These are phyloP conservation scores for Achaetomium macrosporum DNA, from an alignment of 2,329 filamentous ascomycete genomes.

Conservation along the genomic window DNA sequence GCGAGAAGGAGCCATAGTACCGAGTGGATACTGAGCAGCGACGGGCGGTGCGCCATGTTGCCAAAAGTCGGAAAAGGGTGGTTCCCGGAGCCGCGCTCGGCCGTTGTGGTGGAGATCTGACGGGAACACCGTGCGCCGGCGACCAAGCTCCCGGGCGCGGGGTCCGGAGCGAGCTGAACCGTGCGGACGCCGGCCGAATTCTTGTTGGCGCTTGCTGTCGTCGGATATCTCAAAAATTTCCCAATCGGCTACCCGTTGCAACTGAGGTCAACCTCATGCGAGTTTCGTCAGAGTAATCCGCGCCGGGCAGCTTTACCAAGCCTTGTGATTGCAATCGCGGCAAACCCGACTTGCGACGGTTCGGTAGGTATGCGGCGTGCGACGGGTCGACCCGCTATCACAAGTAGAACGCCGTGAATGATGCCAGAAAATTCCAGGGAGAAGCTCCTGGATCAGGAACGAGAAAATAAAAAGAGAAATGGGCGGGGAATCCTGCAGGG, in stretches of 20 bases:
- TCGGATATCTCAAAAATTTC: no score
- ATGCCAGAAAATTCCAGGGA: neutral
- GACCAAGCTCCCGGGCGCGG: constrained; percentile 1
- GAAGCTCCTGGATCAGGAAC: neutral
- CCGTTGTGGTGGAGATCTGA: constrained; percentile 8
- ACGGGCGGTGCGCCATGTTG: constrained; percentile 14
- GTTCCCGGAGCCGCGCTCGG: constrained; percentile 7
- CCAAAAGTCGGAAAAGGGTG: constrained; percentile 1
- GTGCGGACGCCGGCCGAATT: neutral
- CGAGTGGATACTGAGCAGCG: constrained; percentile 20
- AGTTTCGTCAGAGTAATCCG: neutral
- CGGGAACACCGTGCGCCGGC: constrained; percentile 10
- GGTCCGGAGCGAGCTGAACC: neutral
- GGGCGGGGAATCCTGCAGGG: constrained; percentile 12
- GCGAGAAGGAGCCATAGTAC: constrained; percentile 38
- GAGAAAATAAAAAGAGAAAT: constrained; percentile 5
- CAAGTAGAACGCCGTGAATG: neutral
- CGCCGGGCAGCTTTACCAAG: no score
- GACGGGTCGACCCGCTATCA: neutral
- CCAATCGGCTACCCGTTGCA: neutral
- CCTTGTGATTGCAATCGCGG: no score
- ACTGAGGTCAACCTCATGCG: neutral
- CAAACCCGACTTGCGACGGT: neutral
- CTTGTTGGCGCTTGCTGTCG: no score
- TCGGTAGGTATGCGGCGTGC: neutral